Evolutionary conservation across 2,329 filamentous ascomycete species (phyloP), one percentile per base, ranked within the genome.

Genomic region (Aspergillus vadensis): DNA sequence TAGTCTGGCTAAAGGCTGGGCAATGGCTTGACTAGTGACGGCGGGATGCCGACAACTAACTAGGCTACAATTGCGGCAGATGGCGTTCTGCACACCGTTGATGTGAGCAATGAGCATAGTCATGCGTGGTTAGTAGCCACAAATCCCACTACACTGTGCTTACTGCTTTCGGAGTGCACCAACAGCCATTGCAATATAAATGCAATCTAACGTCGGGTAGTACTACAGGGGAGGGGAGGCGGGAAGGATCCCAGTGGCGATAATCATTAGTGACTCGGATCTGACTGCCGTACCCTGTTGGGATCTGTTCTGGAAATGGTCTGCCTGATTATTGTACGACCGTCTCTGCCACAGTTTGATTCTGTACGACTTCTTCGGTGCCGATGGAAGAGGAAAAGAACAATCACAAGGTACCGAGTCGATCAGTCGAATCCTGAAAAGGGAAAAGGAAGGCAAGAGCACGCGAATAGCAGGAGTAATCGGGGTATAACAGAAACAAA

Each of bases 191-290:
- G 44, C 41, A 55, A 30, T 55, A 25, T 39, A 50, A 17, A 14
- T 30, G 30, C 17, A 50, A 49, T 49, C 25, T 50, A 50, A 50
- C 30, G 25, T 30, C 47, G 25, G 47, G 47, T 30, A 32, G 17
- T 44, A 41, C 53, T 55, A 44, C 23, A 55, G 43, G 53, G 53
- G 53, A 55, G 53, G 53, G 53, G 53, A 55, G 53, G 53, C 53
- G 53, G 53, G 53, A 55, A 55, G 53, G 27, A 55, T 55, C 53
- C 53, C 53, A 55, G 53, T 55, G 53, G 53, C 53, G 53, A 55
- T 55, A 44, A 55, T 55, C 39, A 32, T 55, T 36, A 55, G 53
- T 44, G 19, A 30, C 39, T 55, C 53, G 53, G 53, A 55, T 55
- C 53, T 55, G 53, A 55, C 53, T 44, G 53, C 53, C 39, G 53